Evolutionary conservation across 225 moss, liverwort and hornwort species (phyloP).

Genomic region (Physcomitrellopsis africana): DNA sequence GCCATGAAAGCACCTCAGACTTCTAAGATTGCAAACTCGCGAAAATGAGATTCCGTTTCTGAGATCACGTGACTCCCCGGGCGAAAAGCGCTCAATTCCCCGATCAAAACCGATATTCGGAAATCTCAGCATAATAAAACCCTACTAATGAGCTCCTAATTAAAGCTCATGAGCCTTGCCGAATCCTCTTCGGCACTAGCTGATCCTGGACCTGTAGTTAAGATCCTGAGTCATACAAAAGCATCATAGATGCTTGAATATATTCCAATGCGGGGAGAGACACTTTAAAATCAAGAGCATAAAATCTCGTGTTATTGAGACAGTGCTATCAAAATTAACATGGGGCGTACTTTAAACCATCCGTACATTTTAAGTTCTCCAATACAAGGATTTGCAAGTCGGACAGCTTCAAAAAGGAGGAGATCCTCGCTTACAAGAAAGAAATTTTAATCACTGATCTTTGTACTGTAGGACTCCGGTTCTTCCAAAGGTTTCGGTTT

Average conservation of each 20-base stretch:
- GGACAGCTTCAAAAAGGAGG: too few species aligned
- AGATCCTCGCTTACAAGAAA: neutral
- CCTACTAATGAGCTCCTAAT: too few species aligned
- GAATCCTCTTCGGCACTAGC: conserved; percentile 20
- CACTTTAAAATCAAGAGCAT: neutral
- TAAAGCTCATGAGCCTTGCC: too few species aligned
- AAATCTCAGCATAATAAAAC: too few species aligned
- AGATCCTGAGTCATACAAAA: neutral
- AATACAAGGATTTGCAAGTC: neutral
- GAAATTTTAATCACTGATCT: conserved; percentile 12
- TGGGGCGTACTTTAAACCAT: neutral
- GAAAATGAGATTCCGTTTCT: too few species aligned
- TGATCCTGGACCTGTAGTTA: conserved; percentile 16
- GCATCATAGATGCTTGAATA: conserved; percentile 11
- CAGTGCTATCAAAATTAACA: conserved; percentile 16
- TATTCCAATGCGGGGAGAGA: conserved; percentile 23
- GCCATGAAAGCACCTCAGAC: too few species aligned
- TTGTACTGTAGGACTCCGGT: conserved; percentile 12
- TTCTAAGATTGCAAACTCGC: too few species aligned
- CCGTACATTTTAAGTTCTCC: conserved; percentile 23
- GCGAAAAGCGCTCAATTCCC: too few species aligned
- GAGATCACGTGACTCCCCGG: too few species aligned
- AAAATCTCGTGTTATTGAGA: conserved; percentile 16
- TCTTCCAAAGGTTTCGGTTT: conserved; percentile 6
- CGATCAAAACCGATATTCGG: too few species aligned